Percentiles rank a stretch among this genome's conserved stretches.
These are phyloP conservation scores for Camellia sinensis DNA, from an alignment of 148 eudicot species.

Conservation along the genomic window DNA sequence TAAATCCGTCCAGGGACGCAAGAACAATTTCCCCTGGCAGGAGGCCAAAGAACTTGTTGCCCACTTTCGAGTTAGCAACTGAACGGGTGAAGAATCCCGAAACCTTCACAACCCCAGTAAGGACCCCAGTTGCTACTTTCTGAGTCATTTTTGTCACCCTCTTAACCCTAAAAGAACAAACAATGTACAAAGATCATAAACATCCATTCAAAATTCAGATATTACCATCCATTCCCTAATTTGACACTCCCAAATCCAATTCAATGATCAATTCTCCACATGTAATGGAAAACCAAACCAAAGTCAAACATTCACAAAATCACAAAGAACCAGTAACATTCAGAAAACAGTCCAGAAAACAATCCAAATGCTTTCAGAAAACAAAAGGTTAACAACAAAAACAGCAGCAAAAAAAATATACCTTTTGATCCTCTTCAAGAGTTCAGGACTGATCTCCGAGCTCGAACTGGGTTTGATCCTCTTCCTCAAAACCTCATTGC, in stretches of 20 bases:
- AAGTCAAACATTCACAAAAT: neutral
- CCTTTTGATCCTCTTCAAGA: slow-evolving; percentile 75
- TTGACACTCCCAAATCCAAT: neutral
- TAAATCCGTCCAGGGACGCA: slow-evolving; percentile 94
- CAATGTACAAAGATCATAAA: slow-evolving; percentile 10
- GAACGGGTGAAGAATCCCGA: slow-evolving; percentile 65
- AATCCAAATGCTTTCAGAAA: neutral
- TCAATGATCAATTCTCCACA: neutral
- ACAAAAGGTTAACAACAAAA: neutral
- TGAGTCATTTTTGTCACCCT: slow-evolving; percentile 83
- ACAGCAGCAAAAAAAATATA: slow-evolving; percentile 21
- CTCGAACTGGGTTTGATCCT: slow-evolving; percentile 46
- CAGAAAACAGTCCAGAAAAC: neutral
- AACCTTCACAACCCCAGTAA: slow-evolving; percentile 79
- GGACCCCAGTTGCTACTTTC: slow-evolving; percentile 79
- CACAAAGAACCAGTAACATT: neutral
- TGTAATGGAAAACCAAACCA: slow-evolving; percentile 4
- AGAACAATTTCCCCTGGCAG: slow-evolving; percentile 90
- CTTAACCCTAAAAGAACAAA: slow-evolving; percentile 58
- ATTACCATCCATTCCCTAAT: neutral
- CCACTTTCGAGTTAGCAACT: slow-evolving; percentile 68
- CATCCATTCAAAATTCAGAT: neutral
- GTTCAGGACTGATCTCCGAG: slow-evolving; percentile 56
- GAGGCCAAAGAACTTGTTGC: slow-evolving; percentile 76
- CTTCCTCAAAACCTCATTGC: slow-evolving; percentile 65